Base-by-base conservation (phyloP, 2,329 filamentous ascomycete species). In the Colletotrichum zoysiae region DNA sequence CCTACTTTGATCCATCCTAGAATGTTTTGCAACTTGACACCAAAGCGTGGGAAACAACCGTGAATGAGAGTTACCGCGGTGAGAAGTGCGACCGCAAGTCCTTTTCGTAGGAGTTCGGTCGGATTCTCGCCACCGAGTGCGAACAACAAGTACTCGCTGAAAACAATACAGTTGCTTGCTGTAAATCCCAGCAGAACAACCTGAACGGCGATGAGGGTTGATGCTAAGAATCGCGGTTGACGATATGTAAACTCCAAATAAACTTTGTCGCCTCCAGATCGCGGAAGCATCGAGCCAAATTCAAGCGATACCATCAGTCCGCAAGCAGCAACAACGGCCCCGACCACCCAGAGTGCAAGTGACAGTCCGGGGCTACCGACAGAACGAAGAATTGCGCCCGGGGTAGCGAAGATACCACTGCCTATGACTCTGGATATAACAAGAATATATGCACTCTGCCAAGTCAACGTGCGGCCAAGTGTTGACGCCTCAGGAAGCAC, bases 341-440 rank as follows among this genome's bases (percentile, higher is more conserved):
- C 91, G 0, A 89, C 79, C 0, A 91, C 67, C 92, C 92, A 93
- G 3, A 93, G 79, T 0, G 86, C 74, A 1, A 93, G 79, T 0
- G 90, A 86, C 2, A 93, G 80, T 0, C 91, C 91, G 0, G 91
- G 84, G 67, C 91, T 93, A 1, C 92, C 92, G 2, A 90, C 89
- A 0, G 89, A 87, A 48, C 88, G 86, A 3, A 92, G 84, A 61
- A 94, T 92, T 5, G 90, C 86, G 0, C 89, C 91, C 0, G 90
- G 92, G 0, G 91, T 93, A 0, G 91, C 91, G 76, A 93, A 94
- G 74, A 94, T 92, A 35, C 91, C 91, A 76, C 87, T 91, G 16
- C 91, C 91, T 40, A 93, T 90, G 7, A 93, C 90, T 16, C 91
- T 86, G 1, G 89, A 92, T 35, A 93, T 90, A 9, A 91, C 89